Base-by-base conservation (phyloP, 148 eudicot genomes). In the Arbutus unedo region DNA sequence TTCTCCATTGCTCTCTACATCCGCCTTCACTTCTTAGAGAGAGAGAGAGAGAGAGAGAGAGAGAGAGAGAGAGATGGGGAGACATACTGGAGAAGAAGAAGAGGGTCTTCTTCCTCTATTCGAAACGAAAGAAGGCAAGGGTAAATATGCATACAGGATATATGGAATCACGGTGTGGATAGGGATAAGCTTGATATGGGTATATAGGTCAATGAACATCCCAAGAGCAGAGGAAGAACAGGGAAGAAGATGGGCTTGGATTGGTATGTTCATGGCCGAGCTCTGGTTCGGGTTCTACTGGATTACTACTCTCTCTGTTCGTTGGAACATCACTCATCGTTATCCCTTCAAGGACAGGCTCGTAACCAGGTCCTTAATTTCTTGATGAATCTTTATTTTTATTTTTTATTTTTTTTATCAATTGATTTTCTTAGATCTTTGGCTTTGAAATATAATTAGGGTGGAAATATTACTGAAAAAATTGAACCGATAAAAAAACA, bases 281-380 rank as follows among this genome's bases (percentile, higher is more conserved):
- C 68, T 62, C 13, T 62, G 68, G 68, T 23, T 62, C 23, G 68
- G 68, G 21, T 62, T 62, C 38, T 62, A 62, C 68, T 62, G 13
- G 31, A 62, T 62, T 8, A 62, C 82, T 45, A 86, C 88, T 71
- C 21, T 19, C 11, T 14, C 90, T 76, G 82, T 9, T 80, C 88
- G 90, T 10, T 88, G 85, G 88, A 79, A 86, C 51, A 77, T 82
- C 41, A 76, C 57, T n/a, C 81, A 79, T 67, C 83, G 82, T 8
- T 41, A n/a, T 38, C 83, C 90, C 6, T 85, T 84, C 87, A 86
- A 84, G 84, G 64, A 86, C 76, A 84, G 87, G 70, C 88, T 88
- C 82, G 25, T 84, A 3, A 8, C 4, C 53, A 85, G 88, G 90
- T 88, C 18, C 4, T 21, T 54, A 3, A 18, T 41, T 11, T 57